Evolutionary conservation across 2,329 filamentous ascomycete species (phyloP).

Genomic region (Penicillium hordei): DNA sequence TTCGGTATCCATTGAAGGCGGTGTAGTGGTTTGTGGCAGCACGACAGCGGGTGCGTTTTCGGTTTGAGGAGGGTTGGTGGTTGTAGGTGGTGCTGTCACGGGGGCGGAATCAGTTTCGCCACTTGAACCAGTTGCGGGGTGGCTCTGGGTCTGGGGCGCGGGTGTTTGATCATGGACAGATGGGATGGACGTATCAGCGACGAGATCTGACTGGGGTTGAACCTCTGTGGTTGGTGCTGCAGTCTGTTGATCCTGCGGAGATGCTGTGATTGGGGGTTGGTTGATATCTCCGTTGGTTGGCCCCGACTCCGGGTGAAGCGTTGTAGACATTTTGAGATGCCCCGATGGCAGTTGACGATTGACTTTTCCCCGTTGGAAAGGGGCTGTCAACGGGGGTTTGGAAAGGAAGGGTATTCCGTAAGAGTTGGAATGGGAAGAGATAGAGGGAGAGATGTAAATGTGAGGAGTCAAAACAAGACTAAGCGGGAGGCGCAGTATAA

Average conservation of each 20-base stretch:
- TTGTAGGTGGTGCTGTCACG: conserved; percentile 17
- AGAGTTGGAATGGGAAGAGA: conserved; percentile 1
- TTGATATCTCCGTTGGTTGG: conserved; percentile 18
- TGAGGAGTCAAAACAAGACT: conserved; percentile 25
- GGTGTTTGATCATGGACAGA: conserved; percentile 14
- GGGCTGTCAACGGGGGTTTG: neutral
- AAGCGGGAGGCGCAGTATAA: conserved; percentile 16
- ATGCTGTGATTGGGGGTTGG: conserved; percentile 16
- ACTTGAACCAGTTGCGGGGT: conserved; percentile 22
- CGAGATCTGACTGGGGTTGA: conserved; percentile 9
- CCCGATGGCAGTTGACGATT: conserved; percentile 19
- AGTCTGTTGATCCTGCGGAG: conserved; percentile 15
- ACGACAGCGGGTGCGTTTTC: conserved; percentile 14
- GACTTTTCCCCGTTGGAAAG: conserved; percentile 7
- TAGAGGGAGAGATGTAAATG: conserved; percentile 16
- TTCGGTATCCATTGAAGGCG: conserved; percentile 21
- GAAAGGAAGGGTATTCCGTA: neutral
- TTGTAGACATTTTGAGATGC: conserved; percentile 26
- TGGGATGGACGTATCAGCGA: conserved; percentile 13
- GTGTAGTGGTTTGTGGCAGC: conserved; percentile 14
- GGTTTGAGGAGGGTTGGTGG: conserved; percentile 12
- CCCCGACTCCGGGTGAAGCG: conserved; percentile 24
- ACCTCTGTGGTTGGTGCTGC: conserved; percentile 1
- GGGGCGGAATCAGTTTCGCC: conserved; percentile 22
- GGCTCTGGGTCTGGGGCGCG: conserved; percentile 14